phyloP scores from a whole-genome alignment of 1,284 basidiomycete species.

The Microbotryum lychnidis-dioicae region DNA sequence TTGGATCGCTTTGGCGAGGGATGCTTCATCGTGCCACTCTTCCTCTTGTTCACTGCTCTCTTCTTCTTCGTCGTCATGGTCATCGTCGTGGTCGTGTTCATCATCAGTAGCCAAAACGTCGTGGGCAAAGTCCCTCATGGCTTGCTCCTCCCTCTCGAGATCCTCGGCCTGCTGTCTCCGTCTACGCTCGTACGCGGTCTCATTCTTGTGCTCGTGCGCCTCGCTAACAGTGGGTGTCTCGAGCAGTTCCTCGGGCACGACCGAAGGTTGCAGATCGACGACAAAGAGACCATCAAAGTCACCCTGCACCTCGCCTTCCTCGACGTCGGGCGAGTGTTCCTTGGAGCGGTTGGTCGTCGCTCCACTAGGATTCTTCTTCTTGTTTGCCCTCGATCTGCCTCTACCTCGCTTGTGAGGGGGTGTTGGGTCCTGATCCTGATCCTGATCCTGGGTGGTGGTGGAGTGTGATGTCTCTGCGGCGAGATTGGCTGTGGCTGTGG shows the following conservation, averaged over 20 bases:
- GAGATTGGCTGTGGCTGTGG: too few relatives aligned
- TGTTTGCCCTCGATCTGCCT: too few relatives aligned
- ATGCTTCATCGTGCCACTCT: constrained; percentile 22
- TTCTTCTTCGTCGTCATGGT: constrained; percentile 7
- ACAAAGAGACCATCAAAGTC: constrained; percentile 25
- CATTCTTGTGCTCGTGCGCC: background rate
- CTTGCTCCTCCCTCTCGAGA: constrained; percentile 3
- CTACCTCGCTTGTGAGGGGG: too few relatives aligned
- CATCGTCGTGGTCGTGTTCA: background rate
- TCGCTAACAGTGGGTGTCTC: background rate
- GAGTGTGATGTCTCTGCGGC: too few relatives aligned
- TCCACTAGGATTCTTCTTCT: too few relatives aligned
- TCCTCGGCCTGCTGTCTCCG: background rate
- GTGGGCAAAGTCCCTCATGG: constrained; percentile 8
- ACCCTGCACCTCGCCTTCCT: constrained; percentile 27
- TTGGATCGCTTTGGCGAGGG: constrained; percentile 21
- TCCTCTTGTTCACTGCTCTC: constrained; percentile 2
- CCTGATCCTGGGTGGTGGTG: too few relatives aligned
- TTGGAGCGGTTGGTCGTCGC: too few relatives aligned
- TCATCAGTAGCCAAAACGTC: constrained; percentile 9
- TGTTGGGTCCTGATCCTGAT: too few relatives aligned
- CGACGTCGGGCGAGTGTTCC: background rate
- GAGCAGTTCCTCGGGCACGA: constrained; percentile 6
- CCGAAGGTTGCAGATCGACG: constrained; percentile 24
- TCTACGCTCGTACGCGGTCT: background rate